A percentile compares a stretch with the other conserved stretches of the same genome.
Conservation (phyloP, 1,284 basidiomycete species). For the Hymenochaete sp. region DNA sequence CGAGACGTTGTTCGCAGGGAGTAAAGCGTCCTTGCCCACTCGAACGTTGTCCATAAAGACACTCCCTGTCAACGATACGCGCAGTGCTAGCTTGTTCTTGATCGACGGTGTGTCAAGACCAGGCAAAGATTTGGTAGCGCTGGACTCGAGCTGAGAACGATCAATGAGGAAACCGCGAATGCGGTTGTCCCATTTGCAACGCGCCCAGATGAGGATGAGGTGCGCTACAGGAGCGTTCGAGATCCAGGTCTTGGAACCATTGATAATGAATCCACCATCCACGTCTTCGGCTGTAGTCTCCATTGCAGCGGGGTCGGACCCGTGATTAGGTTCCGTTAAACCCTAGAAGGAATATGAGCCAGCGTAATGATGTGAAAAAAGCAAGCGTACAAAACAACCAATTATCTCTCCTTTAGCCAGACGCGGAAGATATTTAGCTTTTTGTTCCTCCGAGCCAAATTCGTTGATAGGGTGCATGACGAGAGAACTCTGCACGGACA, state of each 20-base stretch:
- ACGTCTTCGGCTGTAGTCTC: slow-evolving; percentile 84
- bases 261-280: slow-evolving; percentile 79
- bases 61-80: slow-evolving; percentile 87
- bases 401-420: slow-evolving; percentile 74
- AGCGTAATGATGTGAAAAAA: not conserved
- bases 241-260: slow-evolving; percentile 96
- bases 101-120: slow-evolving; percentile 86
- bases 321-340: slow-evolving; percentile 94
- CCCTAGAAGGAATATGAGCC: slow-evolving; percentile 42
- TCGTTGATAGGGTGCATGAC: slow-evolving; percentile 98
- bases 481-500: slow-evolving; percentile 92
- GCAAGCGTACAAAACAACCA: slow-evolving; percentile 78
- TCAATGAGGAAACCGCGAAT: slow-evolving; percentile 90
- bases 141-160: too few species aligned
- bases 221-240: slow-evolving; percentile 84
- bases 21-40: slow-evolving; percentile 60
- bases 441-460: slow-evolving; percentile 86
- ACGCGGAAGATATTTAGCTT: slow-evolving; percentile 82
- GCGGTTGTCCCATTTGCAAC: slow-evolving; percentile 89
- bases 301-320: slow-evolving; percentile 91
- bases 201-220: slow-evolving; percentile 89
- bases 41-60: slow-evolving; percentile 87
- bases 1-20: slow-evolving; percentile 59
- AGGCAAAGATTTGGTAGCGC: slow-evolving; percentile 43
- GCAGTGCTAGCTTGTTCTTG: slow-evolving; percentile 88